phyloP scores from a whole-genome alignment of 495 filamentous ascomycete species.

The Penicillium antarcticum region DNA sequence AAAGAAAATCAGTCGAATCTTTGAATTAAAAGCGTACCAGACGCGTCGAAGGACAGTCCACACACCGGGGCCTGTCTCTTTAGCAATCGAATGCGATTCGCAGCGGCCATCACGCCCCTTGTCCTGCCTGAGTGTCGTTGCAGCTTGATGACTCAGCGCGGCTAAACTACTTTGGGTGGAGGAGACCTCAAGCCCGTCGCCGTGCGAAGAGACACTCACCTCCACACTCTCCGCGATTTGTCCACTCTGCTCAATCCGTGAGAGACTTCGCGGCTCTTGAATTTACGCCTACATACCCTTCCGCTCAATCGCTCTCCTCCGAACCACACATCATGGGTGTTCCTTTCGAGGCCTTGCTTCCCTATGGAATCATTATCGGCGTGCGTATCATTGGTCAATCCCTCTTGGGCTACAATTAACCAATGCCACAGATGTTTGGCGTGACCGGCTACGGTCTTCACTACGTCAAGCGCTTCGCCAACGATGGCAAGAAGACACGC shows the following conservation, averaged over 20 bases:
- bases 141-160: conserved; percentile 41
- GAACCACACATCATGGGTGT: conserved; percentile 69
- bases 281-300: neutral
- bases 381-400: conserved; percentile 52
- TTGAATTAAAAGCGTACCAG: conserved; percentile 16
- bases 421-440: conserved; percentile 76
- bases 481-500: conserved; percentile 82
- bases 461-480: conserved; percentile 71
- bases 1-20: conserved; percentile 11
- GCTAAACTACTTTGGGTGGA: conserved; percentile 39
- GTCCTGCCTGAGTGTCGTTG: conserved; percentile 40
- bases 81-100: conserved; percentile 35
- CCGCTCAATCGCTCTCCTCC: neutral
- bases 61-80: conserved; percentile 22
- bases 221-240: conserved; percentile 20
- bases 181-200: conserved; percentile 22
- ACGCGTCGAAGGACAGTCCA: conserved; percentile 38
- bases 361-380: conserved; percentile 84
- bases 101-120: conserved; percentile 33
- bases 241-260: conserved; percentile 7
- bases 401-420: conserved; percentile 24
- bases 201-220: conserved; percentile 16
- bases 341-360: conserved; percentile 92
- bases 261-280: conserved; percentile 4
- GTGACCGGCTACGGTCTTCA: conserved; percentile 73